Base-by-base conservation (phyloP, 768 basidiomycete species). In the Hypholoma sublateritium region DNA sequence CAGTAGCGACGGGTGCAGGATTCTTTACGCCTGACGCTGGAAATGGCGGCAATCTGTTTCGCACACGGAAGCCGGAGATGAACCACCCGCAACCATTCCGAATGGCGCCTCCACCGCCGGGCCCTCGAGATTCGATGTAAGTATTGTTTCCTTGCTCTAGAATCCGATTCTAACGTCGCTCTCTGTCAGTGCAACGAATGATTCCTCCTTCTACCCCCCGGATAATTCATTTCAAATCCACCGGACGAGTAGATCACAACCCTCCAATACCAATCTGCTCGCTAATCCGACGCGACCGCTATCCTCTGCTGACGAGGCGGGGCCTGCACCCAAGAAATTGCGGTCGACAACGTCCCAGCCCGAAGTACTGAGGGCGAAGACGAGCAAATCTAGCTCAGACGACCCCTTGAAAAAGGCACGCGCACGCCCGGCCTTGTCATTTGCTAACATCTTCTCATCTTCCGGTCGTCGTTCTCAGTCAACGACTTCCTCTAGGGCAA, bases 371-470 rank as follows among this genome's bases (percentile, higher is more conserved):
- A 86, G 83, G 70, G 68, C 78, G 50, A 87, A 86, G 71, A 72
- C 80, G 62, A 79, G 77, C 68, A 90, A 88, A 79, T 71, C 80
- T 65, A 75, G 75, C 68, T 71, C 79, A 66, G 87, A 87, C 75
- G 86, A 88, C 73, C 82, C 85, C 72, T 77, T 81, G 80, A 90
- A 89, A 88, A 91, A 92, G 89, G 90, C 86, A 89, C 85, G 88
- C 86, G 85, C 84, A 81, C 88, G 86, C 85, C 86, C 86, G 87
- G 87, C 85, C 81, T 81, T 89, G 82, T 86, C 83, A 78, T 84
- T 88, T 87, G 80, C 85, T 88, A 89, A 89, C 78, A 80, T 88
- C 80, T 88, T 89, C 88, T 90, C 88, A 89, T 88, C 86, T 77
- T 83, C 84, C 75, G 81, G 82, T 85, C 86, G 85, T 83, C 81